Evolutionary conservation across 768 basidiomycete species (phyloP).

Genomic region (Lanmaoa rubissima): DNA sequence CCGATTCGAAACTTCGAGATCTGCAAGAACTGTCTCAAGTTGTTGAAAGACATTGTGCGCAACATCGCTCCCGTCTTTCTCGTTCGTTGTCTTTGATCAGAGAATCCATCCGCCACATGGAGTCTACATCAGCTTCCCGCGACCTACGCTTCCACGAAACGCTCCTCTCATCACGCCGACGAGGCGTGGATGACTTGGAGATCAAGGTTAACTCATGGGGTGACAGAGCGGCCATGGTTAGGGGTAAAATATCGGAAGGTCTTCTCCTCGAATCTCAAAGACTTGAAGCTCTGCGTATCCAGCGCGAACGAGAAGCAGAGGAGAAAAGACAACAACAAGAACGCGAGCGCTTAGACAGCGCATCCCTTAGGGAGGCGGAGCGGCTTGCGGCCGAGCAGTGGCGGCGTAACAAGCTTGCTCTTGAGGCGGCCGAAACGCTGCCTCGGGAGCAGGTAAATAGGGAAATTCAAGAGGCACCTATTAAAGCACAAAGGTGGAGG

Average conservation of each 20-base stretch:
- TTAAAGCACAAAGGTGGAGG: background rate
- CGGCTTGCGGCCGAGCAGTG: slow-evolving; percentile 26
- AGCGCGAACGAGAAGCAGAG: slow-evolving; percentile 27
- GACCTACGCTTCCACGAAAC: slow-evolving; percentile 47
- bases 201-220: slow-evolving; percentile 47
- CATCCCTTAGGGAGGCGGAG: slow-evolving; percentile 35
- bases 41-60: slow-evolving; percentile 35
- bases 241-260: slow-evolving; percentile 39
- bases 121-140: slow-evolving; percentile 41
- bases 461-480: background rate
- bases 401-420: slow-evolving; percentile 29
- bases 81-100: slow-evolving; percentile 54
- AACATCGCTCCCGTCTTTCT: slow-evolving; percentile 38
- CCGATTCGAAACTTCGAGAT: slow-evolving; percentile 30
- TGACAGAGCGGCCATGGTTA: slow-evolving; percentile 33
- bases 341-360: slow-evolving; percentile 31
- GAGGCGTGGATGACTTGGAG: slow-evolving; percentile 52
- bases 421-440: background rate
- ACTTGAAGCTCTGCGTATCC: slow-evolving; percentile 38
- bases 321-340: slow-evolving; percentile 20
- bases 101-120: slow-evolving; percentile 55
- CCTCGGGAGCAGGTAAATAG: slow-evolving; percentile 16
- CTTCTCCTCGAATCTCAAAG: slow-evolving; percentile 41
- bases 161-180: slow-evolving; percentile 48
- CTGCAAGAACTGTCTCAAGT: slow-evolving; percentile 38